Conservation (phyloP, 2,329 filamentous ascomycete genomes). For the Claviceps cyperi region DNA sequence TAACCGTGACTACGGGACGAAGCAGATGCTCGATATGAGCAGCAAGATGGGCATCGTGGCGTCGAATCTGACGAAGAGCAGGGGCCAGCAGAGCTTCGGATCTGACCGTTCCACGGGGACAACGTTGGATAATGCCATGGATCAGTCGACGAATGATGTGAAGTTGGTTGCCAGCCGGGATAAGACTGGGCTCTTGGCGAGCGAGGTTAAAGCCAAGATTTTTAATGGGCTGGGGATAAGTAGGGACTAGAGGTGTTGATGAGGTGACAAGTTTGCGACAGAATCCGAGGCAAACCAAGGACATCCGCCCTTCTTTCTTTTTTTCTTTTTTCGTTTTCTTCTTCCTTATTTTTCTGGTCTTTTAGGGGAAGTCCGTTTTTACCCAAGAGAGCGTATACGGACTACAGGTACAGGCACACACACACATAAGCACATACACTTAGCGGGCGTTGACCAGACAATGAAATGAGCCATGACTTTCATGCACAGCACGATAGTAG, state of each 20-base stretch:
- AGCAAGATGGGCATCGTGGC: constrained; percentile 63
- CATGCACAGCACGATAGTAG: too few relatives aligned
- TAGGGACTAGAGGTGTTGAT: background rate
- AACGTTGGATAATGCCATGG: constrained; percentile 31
- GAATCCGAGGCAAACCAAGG: too few relatives aligned
- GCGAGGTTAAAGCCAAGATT: constrained; percentile 47
- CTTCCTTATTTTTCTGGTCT: background rate
- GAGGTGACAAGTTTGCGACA: too few relatives aligned
- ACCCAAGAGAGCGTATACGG: too few relatives aligned
- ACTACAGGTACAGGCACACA: too few relatives aligned
- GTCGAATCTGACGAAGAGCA: constrained; percentile 12
- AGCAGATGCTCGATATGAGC: constrained; percentile 79
- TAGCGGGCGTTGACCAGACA: too few relatives aligned
- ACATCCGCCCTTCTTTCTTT: background rate
- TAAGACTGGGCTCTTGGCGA: constrained; percentile 45
- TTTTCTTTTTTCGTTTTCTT: background rate
- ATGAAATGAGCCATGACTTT: too few relatives aligned
- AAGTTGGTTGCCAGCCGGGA: constrained; percentile 48
- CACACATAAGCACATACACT: too few relatives aligned
- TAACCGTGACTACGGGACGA: constrained; percentile 84
- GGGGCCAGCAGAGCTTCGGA: constrained; percentile 13
- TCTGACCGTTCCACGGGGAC: constrained; percentile 13
- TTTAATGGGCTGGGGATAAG: constrained; percentile 32
- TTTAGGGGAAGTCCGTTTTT: too few relatives aligned
- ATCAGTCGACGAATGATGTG: constrained; percentile 47